Percentiles rank a stretch among this genome's conserved stretches.
Conservation (phyloP, 495 filamentous ascomycete genomes). For the Parathielavia hyrcaniae region DNA sequence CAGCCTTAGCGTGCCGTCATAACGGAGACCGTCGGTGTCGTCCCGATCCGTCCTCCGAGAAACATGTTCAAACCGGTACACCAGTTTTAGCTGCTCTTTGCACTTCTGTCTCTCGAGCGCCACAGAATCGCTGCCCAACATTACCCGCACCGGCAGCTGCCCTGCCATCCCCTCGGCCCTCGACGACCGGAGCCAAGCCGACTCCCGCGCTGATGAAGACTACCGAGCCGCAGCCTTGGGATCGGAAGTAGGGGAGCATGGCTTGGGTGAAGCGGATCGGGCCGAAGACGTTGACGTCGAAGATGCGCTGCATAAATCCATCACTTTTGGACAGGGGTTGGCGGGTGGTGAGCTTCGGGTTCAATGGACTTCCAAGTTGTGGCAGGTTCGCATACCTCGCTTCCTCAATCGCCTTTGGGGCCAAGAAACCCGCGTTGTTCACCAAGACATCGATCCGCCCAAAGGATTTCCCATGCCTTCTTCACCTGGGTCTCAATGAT, state of each 20-base stretch:
- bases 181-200: neutral
- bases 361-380: neutral
- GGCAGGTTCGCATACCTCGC: neutral
- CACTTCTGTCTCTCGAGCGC: neutral
- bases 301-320: neutral
- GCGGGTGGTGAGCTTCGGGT: neutral
- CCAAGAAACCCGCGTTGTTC: neutral
- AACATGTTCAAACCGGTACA: neutral
- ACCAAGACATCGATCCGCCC: neutral
- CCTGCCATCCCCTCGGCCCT: slow-evolving; percentile 2
- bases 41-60: neutral
- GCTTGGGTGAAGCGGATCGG: neutral
- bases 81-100: neutral
- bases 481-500: neutral
- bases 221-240: neutral
- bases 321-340: neutral
- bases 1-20: neutral
- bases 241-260: neutral
- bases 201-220: neutral
- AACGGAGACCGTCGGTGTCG: neutral
- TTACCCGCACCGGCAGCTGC: neutral
- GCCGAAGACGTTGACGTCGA: neutral
- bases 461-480: neutral
- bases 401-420: neutral
- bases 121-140: neutral